Conservation (phyloP, 441 rosid species). For the Populus hybrid region DNA sequence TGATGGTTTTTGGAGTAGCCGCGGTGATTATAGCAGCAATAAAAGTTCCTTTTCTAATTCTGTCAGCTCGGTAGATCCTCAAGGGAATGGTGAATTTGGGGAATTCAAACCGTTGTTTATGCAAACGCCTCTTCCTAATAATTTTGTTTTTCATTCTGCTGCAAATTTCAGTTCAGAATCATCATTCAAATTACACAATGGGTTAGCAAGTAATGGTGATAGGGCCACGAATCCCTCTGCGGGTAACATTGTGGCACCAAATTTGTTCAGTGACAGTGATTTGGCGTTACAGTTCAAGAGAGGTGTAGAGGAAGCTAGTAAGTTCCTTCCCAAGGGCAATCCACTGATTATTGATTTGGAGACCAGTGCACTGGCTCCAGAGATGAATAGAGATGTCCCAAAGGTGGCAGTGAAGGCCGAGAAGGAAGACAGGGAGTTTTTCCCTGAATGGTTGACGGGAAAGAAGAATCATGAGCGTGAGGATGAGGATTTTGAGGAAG, state of each 20-base stretch:
- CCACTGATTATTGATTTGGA: conserved; percentile 43
- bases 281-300: conserved; percentile 63
- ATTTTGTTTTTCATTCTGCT: conserved; percentile 40
- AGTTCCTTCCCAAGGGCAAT: conserved; percentile 70
- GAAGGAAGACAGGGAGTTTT: conserved; percentile 19
- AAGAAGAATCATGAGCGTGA: conserved; percentile 31
- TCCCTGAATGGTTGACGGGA: conserved; percentile 16
- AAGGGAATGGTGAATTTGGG: conserved; percentile 27
- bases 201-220: conserved; percentile 21
- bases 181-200: conserved; percentile 14
- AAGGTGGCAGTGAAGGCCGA: conserved; percentile 7
- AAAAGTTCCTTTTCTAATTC: conserved; percentile 30
- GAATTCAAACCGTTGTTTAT: conserved; percentile 29
- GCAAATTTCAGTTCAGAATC: conserved; percentile 19
- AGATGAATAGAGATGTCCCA: conserved; percentile 26
- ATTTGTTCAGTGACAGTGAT: conserved; percentile 49
- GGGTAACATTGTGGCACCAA: conserved; percentile 32
- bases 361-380: conserved; percentile 12
- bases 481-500: conserved; percentile 28
- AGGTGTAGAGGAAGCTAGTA: conserved; percentile 84
- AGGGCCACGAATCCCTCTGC: conserved; percentile 17
- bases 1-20: conserved; percentile 24
- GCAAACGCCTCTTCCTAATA: conserved; percentile 31
- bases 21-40: conserved; percentile 31
- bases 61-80: conserved; percentile 30